A percentile compares a stretch with the other conserved stretches of the same genome.
Evolutionary conservation across 371 early-diverging fungal species (phyloP).

Genomic region (Capillidium rhysosporum): DNA sequence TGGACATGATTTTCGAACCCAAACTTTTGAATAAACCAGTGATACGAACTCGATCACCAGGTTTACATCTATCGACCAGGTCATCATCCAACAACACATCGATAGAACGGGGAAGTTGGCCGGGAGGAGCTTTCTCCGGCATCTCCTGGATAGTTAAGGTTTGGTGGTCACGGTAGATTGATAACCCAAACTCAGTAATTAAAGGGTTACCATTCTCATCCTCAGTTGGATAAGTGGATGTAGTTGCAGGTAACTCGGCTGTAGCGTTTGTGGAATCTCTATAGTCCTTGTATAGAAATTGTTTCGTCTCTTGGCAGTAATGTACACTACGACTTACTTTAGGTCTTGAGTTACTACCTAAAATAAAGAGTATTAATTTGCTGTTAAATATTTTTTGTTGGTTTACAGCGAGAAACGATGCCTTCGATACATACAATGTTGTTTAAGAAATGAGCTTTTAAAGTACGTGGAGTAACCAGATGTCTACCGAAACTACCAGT

Average conservation of each 20-base stretch:
- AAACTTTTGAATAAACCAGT: slow-evolving; percentile 90
- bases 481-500: slow-evolving; percentile 88
- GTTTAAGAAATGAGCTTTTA: slow-evolving; percentile 66
- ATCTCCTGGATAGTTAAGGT: slow-evolving; percentile 96
- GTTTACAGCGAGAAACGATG: slow-evolving; percentile 89
- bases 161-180: slow-evolving; percentile 90
- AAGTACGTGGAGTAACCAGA: slow-evolving; percentile 77
- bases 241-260: slow-evolving; percentile 31
- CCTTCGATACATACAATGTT: slow-evolving; percentile 94
- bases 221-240: slow-evolving; percentile 59
- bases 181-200: slow-evolving; percentile 88
- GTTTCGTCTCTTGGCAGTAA: slow-evolving; percentile 65
- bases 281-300: slow-evolving; percentile 80
- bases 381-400: too few species aligned
- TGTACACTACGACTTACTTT: slow-evolving; percentile 92
- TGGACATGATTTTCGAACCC: slow-evolving; percentile 50
- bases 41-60: slow-evolving; percentile 95
- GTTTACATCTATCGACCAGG: slow-evolving; percentile 92
- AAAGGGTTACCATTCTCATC: slow-evolving; percentile 87
- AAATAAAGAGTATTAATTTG: too few species aligned
- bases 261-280: slow-evolving; percentile 51
- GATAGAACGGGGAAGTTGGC: slow-evolving; percentile 91
- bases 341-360: slow-evolving; percentile 88
- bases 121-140: slow-evolving; percentile 98
- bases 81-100: slow-evolving; percentile 96